These are phyloP conservation scores for Ophiostoma australiae DNA, from an alignment of 2,329 filamentous ascomycete genomes.

Conservation along the genomic window DNA sequence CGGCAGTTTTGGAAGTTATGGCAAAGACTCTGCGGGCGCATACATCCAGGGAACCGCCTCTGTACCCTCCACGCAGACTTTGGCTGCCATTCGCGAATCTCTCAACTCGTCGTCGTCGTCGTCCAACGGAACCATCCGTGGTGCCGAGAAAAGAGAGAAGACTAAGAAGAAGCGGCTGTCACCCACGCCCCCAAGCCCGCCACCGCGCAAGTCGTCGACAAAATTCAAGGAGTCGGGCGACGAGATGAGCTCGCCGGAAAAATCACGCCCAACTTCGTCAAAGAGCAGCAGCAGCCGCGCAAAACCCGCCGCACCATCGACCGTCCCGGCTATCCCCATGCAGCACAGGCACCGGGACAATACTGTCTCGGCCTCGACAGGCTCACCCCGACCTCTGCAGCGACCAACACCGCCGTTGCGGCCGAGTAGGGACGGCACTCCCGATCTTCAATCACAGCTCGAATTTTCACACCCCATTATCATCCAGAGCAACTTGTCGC, in stretches of 20 bases:
- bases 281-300: constrained; percentile 16
- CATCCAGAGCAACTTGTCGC: constrained; percentile 59
- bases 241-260: constrained; percentile 39
- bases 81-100: constrained; percentile 64
- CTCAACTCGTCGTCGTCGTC: constrained; percentile 67
- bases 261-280: constrained; percentile 28
- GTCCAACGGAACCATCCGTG: constrained; percentile 55
- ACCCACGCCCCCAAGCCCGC: constrained; percentile 55
- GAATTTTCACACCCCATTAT: constrained; percentile 46
- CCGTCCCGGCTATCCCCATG: background rate
- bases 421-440: constrained; percentile 65
- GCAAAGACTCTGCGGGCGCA: constrained; percentile 47
- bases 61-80: constrained; percentile 52
- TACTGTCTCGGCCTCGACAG: background rate
- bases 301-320: constrained; percentile 28
- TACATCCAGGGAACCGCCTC: constrained; percentile 38
- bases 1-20: constrained; percentile 52
- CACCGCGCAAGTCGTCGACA: constrained; percentile 58
- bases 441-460: constrained; percentile 51
- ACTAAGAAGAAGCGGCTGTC: constrained; percentile 42
- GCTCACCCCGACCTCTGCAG: constrained; percentile 28
- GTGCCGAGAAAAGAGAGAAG: constrained; percentile 42
- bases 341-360: background rate
- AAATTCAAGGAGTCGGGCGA: constrained; percentile 42
- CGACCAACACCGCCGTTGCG: constrained; percentile 49